Evolutionary conservation across 257 asterid genomes (phyloP).

Genomic region (Primulina tabacum): DNA sequence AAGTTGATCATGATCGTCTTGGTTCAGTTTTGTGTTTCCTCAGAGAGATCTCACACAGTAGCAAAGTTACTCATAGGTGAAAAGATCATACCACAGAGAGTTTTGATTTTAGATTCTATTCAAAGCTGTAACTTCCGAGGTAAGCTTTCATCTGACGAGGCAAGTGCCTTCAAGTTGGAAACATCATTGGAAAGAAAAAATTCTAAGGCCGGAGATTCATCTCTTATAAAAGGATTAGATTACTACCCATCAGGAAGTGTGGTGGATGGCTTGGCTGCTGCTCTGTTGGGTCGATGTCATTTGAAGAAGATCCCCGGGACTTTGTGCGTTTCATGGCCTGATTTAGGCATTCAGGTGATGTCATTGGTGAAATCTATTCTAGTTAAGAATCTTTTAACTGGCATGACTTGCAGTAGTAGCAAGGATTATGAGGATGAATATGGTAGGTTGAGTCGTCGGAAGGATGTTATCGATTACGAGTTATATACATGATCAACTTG

Average conservation of each 20-base stretch:
- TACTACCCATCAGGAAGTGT: slow-evolving; percentile 94
- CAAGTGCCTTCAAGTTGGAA: slow-evolving; percentile 72
- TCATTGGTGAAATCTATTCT: slow-evolving; percentile 57
- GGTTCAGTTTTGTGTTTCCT: slow-evolving; percentile 64
- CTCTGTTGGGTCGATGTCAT: slow-evolving; percentile 72
- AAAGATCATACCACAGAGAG: slow-evolving; percentile 60
- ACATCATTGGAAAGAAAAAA: slow-evolving; percentile 56
- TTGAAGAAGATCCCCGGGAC: slow-evolving; percentile 70
- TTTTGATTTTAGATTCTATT: slow-evolving; percentile 76
- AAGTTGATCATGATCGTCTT: slow-evolving; percentile 50
- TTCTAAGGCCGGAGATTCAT: slow-evolving; percentile 30
- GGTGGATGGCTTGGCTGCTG: slow-evolving; percentile 85
- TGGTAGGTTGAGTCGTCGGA: slow-evolving; percentile 42
- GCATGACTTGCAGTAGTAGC: slow-evolving; percentile 34
- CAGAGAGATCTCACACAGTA: slow-evolving; percentile 78
- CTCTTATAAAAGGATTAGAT: slow-evolving; percentile 50
- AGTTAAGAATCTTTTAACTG: slow-evolving; percentile 51
- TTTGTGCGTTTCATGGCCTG: slow-evolving; percentile 82
- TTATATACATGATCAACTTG: slow-evolving; percentile 59
- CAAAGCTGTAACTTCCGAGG: slow-evolving; percentile 75
- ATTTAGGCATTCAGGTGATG: slow-evolving; percentile 57
- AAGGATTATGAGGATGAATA: slow-evolving; percentile 47
- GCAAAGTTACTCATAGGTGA: slow-evolving; percentile 73
- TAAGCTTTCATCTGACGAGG: slow-evolving; percentile 69
- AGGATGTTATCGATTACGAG: slow-evolving; percentile 62